phyloP scores from a whole-genome alignment of 129 eudicot species.

The Deinandra increscens region DNA sequence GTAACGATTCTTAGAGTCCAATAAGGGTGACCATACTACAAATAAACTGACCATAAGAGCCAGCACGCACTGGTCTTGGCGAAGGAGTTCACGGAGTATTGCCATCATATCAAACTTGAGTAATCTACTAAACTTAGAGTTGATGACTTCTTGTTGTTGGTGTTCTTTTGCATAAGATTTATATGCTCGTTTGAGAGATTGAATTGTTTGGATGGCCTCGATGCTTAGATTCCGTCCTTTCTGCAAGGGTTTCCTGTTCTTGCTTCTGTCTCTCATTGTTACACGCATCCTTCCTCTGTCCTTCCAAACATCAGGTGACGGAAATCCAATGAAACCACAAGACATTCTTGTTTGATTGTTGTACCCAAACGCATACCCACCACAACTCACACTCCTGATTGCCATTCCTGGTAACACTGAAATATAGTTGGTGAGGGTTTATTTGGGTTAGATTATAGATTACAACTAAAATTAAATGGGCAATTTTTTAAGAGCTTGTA shows the following conservation, averaged over 20 bases:
- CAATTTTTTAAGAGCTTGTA: neutral
- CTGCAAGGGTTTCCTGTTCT: slow-evolving; percentile 67
- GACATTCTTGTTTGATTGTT: neutral
- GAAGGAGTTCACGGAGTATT: slow-evolving; percentile 74
- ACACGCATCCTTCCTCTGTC: slow-evolving; percentile 24
- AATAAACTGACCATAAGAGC: slow-evolving; percentile 50
- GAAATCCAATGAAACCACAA: neutral
- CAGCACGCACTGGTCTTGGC: slow-evolving; percentile 54
- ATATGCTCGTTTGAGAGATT: slow-evolving; percentile 55
- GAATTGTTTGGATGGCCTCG: slow-evolving; percentile 77
- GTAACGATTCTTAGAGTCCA: neutral
- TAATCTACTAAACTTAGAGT: slow-evolving; percentile 50
- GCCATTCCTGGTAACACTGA: slow-evolving; percentile 22
- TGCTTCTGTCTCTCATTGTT: slow-evolving; percentile 67
- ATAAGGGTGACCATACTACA: neutral
- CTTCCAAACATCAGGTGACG: slow-evolving; percentile 7
- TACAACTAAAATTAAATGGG: neutral
- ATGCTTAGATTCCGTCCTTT: slow-evolving; percentile 68
- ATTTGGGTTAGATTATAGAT: no score
- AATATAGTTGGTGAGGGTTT: neutral
- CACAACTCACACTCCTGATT: slow-evolving; percentile 13
- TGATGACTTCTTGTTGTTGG: slow-evolving; percentile 27
- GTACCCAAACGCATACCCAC: slow-evolving; percentile 14
- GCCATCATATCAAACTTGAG: slow-evolving; percentile 71
- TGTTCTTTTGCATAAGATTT: neutral